Conservation (phyloP, 495 filamentous ascomycete species). For the Articulospora tetracladia region DNA sequence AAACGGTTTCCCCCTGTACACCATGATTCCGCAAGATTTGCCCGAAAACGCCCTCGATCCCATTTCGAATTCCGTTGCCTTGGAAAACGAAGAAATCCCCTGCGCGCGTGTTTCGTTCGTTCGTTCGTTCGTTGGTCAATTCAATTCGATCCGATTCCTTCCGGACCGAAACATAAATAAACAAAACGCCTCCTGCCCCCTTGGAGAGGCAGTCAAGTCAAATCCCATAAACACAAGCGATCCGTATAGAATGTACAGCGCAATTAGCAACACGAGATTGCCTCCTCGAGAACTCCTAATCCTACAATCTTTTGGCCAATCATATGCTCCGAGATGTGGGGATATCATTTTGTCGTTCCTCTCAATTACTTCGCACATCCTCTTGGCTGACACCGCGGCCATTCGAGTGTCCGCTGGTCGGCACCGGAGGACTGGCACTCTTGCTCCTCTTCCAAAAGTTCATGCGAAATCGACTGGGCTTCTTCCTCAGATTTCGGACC, state of each 20-base stretch:
- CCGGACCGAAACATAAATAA: background rate
- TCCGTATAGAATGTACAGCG: background rate
- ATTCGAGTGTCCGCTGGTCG: constrained; percentile 5
- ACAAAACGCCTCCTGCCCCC: background rate
- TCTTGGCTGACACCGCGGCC: constrained; percentile 6
- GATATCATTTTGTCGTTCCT: background rate
- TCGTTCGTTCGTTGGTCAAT: background rate
- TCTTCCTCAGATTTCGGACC: constrained; percentile 20
- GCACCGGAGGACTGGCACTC: constrained; percentile 22
- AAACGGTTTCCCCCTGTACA: background rate
- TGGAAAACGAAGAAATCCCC: background rate
- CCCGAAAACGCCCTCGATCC: background rate
- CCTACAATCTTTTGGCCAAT: background rate
- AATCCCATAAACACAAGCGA: background rate
- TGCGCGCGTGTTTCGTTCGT: too few relatives aligned
- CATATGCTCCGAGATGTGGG: background rate
- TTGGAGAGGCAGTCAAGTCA: background rate
- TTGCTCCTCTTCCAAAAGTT: constrained; percentile 27
- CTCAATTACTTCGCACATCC: background rate
- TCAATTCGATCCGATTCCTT: background rate
- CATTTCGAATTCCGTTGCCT: background rate
- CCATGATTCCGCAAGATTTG: background rate
- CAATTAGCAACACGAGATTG: background rate
- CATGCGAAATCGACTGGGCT: constrained; percentile 27
- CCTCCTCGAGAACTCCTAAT: background rate